Evolutionary conservation across 2,329 filamentous ascomycete species (phyloP).

Genomic region (Talaromyces islandicus): DNA sequence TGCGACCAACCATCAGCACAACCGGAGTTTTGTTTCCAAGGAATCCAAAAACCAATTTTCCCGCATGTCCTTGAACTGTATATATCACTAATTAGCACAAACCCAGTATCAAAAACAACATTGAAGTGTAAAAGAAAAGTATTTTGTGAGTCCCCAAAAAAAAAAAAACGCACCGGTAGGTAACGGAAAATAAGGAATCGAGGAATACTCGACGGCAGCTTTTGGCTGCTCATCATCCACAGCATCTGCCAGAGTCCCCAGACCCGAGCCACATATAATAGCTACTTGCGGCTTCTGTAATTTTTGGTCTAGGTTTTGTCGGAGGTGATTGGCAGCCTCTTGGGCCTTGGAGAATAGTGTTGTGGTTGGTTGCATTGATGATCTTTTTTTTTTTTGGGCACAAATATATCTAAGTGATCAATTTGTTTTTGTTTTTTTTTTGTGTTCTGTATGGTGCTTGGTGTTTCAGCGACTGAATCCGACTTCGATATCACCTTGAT

Average conservation of each 20-base stretch:
- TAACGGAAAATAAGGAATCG: constrained; percentile 57
- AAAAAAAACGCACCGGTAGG: constrained; percentile 48
- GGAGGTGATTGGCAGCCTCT: constrained; percentile 48
- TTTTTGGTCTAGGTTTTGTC: constrained; percentile 41
- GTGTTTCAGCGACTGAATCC: no score
- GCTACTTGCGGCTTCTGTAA: constrained; percentile 53
- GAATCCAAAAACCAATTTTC: constrained; percentile 59
- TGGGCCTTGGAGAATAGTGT: constrained; percentile 26
- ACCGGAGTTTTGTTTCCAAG: constrained; percentile 52
- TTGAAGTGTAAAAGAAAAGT: not conserved
- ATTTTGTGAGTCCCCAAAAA: no score
- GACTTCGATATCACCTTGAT: no score
- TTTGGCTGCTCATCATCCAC: constrained; percentile 43
- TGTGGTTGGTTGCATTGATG: constrained; percentile 5
- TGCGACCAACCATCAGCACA: constrained; percentile 59
- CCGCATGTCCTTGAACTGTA: constrained; percentile 55
- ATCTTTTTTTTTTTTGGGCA: not conserved
- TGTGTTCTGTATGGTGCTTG: no score
- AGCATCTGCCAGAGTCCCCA: constrained; percentile 55
- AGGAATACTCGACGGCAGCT: constrained; percentile 51
- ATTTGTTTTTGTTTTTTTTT: no score
- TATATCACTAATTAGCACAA: not conserved
- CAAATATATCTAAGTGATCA: no score
- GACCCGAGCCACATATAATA: constrained; percentile 60
- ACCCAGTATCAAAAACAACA: no score